Conservation (phyloP, 2,329 filamentous ascomycete species). For the Hymenoscyphus occultus region DNA sequence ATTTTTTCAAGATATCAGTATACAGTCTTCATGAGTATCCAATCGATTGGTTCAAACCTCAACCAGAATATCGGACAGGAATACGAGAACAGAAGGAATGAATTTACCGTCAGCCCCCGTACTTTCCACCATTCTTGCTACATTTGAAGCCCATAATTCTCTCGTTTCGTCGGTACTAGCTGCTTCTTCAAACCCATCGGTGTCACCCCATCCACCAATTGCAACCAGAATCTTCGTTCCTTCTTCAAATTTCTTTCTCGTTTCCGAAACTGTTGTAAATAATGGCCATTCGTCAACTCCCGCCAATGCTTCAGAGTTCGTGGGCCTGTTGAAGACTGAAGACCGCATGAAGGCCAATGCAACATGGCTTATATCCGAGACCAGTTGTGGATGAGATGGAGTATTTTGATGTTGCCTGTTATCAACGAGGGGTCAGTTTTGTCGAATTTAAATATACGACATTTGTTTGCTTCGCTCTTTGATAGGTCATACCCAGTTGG, state of each 20-base stretch:
- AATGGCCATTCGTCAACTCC: slow-evolving; percentile 43
- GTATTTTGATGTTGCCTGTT: slow-evolving; percentile 35
- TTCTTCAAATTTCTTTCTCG: slow-evolving; percentile 41
- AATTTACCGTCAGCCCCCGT: slow-evolving; percentile 61
- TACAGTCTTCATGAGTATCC: neutral
- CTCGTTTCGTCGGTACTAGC: slow-evolving; percentile 51
- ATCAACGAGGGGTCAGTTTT: neutral
- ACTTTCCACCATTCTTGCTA: slow-evolving; percentile 58
- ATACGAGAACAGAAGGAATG: neutral
- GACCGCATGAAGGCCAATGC: slow-evolving; percentile 57
- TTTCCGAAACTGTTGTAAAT: slow-evolving; percentile 45
- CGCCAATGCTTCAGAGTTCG: neutral
- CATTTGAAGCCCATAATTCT: slow-evolving; percentile 59
- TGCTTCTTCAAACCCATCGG: slow-evolving; percentile 57
- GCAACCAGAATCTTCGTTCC: slow-evolving; percentile 65
- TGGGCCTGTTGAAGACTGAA: slow-evolving; percentile 46
- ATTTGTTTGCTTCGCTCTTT: neutral
- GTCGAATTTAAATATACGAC: neutral
- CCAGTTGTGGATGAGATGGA: slow-evolving; percentile 16
- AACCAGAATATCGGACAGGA: neutral
- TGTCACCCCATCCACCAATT: slow-evolving; percentile 74
- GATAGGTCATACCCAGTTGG: slow-evolving; percentile 5
- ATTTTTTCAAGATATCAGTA: slow-evolving; percentile 4
- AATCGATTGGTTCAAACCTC: neutral
- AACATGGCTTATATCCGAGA: slow-evolving; percentile 52